phyloP scores from a whole-genome alignment of 495 filamentous ascomycete genomes.

The Penicilliopsis zonata region DNA sequence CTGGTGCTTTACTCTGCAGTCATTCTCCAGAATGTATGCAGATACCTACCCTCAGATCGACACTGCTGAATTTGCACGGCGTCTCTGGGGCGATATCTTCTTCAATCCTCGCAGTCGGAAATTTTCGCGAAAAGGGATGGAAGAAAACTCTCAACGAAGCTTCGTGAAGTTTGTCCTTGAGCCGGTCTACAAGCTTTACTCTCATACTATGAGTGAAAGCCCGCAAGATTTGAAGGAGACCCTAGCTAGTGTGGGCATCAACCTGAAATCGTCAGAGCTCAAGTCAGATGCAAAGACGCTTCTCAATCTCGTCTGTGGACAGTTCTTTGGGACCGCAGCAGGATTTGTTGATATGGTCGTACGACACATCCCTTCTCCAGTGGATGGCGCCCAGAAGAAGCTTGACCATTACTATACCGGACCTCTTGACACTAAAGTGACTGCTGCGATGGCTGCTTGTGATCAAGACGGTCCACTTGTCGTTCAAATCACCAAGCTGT shows the following conservation, averaged over 20 bases:
- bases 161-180: constrained; percentile 95
- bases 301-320: constrained; percentile 79
- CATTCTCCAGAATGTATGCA: constrained; percentile 93
- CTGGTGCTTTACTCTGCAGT: constrained; percentile 90
- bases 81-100: constrained; percentile 95
- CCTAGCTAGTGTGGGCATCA: constrained; percentile 68
- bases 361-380: constrained; percentile 79
- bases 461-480: constrained; percentile 84
- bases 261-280: constrained; percentile 82
- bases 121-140: constrained; percentile 77
- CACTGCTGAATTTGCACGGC: constrained; percentile 59
- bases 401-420: constrained; percentile 87
- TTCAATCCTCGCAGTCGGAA: constrained; percentile 83
- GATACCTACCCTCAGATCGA: constrained; percentile 77
- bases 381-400: constrained; percentile 62
- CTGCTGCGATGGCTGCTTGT: constrained; percentile 66
- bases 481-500: constrained; percentile 85
- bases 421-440: constrained; percentile 79
- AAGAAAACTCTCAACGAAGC: constrained; percentile 67
- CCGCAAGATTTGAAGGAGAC: constrained; percentile 77
- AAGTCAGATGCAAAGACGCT: constrained; percentile 81
- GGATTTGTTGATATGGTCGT: constrained; percentile 96
- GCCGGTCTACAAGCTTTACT: constrained; percentile 95
- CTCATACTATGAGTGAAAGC: constrained; percentile 86
- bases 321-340: constrained; percentile 83